Evolutionary conservation across 1,284 basidiomycete genomes (phyloP), one percentile per base, ranked within the genome.

Genomic region (Cutaneotrichosporon sp.): DNA sequence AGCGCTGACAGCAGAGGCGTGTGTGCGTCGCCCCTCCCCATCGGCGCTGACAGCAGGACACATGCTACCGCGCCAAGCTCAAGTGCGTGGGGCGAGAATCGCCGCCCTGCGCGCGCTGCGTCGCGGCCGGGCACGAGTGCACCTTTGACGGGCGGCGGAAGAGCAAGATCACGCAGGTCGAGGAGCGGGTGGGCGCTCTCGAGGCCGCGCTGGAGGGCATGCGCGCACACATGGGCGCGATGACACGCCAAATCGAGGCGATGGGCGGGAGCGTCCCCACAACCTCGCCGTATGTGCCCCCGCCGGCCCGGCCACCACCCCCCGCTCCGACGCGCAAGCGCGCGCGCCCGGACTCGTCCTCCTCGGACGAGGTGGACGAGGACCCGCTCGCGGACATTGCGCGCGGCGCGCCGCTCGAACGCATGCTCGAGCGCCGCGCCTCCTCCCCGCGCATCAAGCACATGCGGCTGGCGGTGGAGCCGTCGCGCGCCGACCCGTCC

Each of bases 101-200:
- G 31, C 58, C 58, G 31, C 58, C 58, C 14, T 59, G 58, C 34
- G 43, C 46, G 52, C 58, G 58, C 9, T 59, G 58, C 22, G 58
- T 59, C 18, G 31, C 58, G 2, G 22, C 14, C 4, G 58, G 58
- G 8, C 31, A 27, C 3, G 58, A 59, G 43, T 59, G 58, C 45
- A 59, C 58, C 14, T 59, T 59, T 24, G 58, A 59, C 45, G 58
- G 58, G 13, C 42, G 58, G 34, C 58, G 58, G 8, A 59, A 59
- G 52, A 33, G 25, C 51, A 59, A 59, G 24, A 59, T 59, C 29
- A 59, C 58, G 6, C 51, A 47, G 31, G 58, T 59, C 14, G 58
- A 59, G 45, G 47, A 54, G 58, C 54, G 45, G 13, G 55, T 36
- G 18, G 20, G 10, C 27, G 47, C 18, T 11, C 18, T n/a, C 18